Percentiles rank a stretch among this genome's conserved stretches.
phyloP scores from a whole-genome alignment of 306 rosid species.

The Vicia faba region DNA sequence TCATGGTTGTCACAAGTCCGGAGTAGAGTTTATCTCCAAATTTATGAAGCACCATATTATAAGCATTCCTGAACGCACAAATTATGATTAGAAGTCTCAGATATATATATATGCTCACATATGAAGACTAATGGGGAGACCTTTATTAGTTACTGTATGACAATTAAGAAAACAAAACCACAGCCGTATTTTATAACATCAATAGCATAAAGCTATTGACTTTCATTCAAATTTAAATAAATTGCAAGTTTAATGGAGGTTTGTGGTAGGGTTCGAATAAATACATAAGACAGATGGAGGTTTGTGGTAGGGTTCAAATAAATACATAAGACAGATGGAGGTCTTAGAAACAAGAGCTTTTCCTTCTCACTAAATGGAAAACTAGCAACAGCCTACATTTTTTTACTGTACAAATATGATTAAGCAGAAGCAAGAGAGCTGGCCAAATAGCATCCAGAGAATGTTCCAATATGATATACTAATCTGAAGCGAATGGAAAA shows the following conservation, averaged over 20 bases:
- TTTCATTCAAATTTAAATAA: conserved; percentile 18
- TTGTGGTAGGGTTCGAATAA: background rate
- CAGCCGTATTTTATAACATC: background rate
- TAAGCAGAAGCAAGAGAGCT: conserved; percentile 7
- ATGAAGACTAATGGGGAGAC: background rate
- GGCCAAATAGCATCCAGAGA: conserved; percentile 28
- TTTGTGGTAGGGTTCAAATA: background rate
- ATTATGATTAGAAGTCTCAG: conserved; percentile 30
- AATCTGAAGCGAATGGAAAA: background rate
- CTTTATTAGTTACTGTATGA: background rate
- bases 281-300: conserved; percentile 27
- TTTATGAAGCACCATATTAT: conserved; percentile 62
- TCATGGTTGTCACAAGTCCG: conserved; percentile 55
- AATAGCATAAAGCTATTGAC: background rate
- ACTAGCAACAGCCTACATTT: conserved; percentile 11
- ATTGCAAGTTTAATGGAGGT: conserved; percentile 16
- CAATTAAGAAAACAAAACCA: conserved; percentile 7
- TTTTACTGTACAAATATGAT: background rate
- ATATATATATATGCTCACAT: conserved; percentile 19
- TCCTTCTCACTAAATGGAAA: conserved; percentile 3
- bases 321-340: conserved; percentile 22
- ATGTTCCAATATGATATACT: background rate
- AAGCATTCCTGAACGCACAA: conserved; percentile 53
- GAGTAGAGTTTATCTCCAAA: conserved; percentile 61
- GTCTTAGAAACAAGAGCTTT: conserved; percentile 5